phyloP scores from a whole-genome alignment of 2,329 filamentous ascomycete genomes.

The Mollisiaceae sp. region DNA sequence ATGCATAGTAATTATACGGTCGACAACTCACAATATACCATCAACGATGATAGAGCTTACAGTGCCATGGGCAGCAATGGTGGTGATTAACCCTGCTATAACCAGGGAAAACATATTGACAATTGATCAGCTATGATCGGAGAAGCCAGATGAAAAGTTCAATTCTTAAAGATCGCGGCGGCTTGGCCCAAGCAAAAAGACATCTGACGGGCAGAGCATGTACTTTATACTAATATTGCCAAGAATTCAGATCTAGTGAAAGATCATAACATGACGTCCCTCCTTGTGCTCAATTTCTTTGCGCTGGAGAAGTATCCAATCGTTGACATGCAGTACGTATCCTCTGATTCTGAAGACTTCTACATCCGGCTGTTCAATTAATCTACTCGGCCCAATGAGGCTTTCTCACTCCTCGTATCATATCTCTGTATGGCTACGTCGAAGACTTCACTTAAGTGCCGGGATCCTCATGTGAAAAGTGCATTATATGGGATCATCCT shows the following conservation, averaged over 20 bases:
- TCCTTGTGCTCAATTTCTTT: not conserved
- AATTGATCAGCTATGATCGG: not conserved
- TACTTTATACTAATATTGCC: constrained; percentile 27
- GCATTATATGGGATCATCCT: constrained; percentile 5
- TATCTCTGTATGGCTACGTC: too few relatives aligned
- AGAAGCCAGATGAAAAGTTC: not conserved
- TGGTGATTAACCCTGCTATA: constrained; percentile 30
- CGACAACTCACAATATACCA: constrained; percentile 36
- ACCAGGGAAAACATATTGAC: constrained; percentile 31
- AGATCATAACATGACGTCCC: not conserved
- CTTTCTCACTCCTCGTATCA: too few relatives aligned
- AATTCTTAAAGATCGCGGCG: not conserved
- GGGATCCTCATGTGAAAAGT: not conserved
- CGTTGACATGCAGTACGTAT: not conserved
- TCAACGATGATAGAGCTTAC: constrained; percentile 39
- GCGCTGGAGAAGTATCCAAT: not conserved
- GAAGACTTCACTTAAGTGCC: not conserved
- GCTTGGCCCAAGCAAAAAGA: not conserved
- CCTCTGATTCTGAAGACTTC: constrained; percentile 9
- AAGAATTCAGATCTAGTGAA: constrained; percentile 13
- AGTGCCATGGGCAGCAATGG: constrained; percentile 37
- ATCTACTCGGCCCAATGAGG: not conserved
- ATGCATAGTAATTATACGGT: not conserved
- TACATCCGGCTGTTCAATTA: constrained; percentile 8
- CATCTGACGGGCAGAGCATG: constrained; percentile 3